phyloP scores from a whole-genome alignment of 2,329 filamentous ascomycete genomes.

The Xylaria polymorpha region DNA sequence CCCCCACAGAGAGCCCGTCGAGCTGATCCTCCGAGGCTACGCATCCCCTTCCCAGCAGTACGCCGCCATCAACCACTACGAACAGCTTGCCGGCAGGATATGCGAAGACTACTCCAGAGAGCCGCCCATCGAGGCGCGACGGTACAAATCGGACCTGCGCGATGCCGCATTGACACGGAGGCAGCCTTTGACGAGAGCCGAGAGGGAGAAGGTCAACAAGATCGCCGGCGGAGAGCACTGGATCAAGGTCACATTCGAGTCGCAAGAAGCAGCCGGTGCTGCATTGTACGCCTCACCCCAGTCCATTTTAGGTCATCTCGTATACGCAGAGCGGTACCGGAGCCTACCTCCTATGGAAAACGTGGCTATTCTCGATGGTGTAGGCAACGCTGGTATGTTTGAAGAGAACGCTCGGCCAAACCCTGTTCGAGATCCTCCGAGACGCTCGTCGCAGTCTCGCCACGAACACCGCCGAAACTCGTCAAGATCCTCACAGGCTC shows the following conservation, averaged over 20 bases:
- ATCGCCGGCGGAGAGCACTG: slow-evolving; percentile 89
- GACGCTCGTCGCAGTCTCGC: slow-evolving; percentile 44
- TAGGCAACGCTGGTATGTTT: slow-evolving; percentile 54
- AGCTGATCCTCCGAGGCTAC: slow-evolving; percentile 89
- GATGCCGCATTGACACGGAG: slow-evolving; percentile 77
- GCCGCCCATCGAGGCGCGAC: slow-evolving; percentile 75
- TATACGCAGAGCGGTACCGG: slow-evolving; percentile 77
- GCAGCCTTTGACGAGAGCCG: slow-evolving; percentile 73
- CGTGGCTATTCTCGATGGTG: slow-evolving; percentile 68
- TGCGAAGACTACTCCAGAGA: slow-evolving; percentile 94
- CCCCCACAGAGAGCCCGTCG: slow-evolving; percentile 63
- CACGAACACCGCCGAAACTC: slow-evolving; percentile 43
- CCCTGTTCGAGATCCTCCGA: slow-evolving; percentile 31
- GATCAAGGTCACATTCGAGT: slow-evolving; percentile 89
- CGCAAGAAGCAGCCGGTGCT: slow-evolving; percentile 74
- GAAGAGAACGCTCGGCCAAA: slow-evolving; percentile 40
- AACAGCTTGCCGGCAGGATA: slow-evolving; percentile 84
- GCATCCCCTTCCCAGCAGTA: slow-evolving; percentile 74
- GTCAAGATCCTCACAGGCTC: slow-evolving; percentile 50
- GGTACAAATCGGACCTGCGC: slow-evolving; percentile 79
- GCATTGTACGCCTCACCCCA: slow-evolving; percentile 78
- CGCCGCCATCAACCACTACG: slow-evolving; percentile 89
- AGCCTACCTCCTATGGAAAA: slow-evolving; percentile 73
- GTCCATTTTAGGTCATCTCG: slow-evolving; percentile 74
- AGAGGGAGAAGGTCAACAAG: slow-evolving; percentile 81